These are phyloP conservation scores for Arxiozyma heterogenica DNA, from an alignment of 1,139 yeast genomes.

Conservation along the genomic window DNA sequence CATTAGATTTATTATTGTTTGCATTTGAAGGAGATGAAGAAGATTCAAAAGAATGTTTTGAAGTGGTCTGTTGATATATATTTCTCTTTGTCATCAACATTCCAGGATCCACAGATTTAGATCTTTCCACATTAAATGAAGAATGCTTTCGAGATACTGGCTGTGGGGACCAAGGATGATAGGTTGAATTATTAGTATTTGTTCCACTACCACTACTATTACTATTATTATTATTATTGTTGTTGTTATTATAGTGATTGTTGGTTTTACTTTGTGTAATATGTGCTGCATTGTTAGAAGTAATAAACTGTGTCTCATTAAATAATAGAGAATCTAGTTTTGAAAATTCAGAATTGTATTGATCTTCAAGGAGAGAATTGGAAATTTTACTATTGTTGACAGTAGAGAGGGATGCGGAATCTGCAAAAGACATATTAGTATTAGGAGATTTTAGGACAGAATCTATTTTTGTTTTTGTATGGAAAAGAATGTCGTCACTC, in stretches of 20 bases:
- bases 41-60: background rate
- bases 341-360: background rate
- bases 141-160: conserved; percentile 21
- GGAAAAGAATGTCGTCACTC: conserved; percentile 41
- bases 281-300: conserved; percentile 5
- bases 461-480: conserved; percentile 36
- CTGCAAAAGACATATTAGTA: background rate
- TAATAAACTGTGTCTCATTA: conserved; percentile 9
- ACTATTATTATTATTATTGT: background rate
- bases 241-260: conserved; percentile 9
- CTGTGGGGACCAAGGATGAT: conserved; percentile 28
- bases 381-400: background rate
- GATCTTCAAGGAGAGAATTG: background rate
- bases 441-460: background rate
- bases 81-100: conserved; percentile 7
- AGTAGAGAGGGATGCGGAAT: background rate
- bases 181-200: background rate
- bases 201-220: background rate
- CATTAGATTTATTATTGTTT: background rate
- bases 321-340: conserved; percentile 8
- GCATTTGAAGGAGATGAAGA: background rate
- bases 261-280: conserved; percentile 5
- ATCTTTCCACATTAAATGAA: conserved; percentile 27
- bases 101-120: conserved; percentile 37
- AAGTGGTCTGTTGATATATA: conserved; percentile 12